Evolutionary conservation across 169 alveolate species (phyloP).

Genomic region (Cryptosporidium viatorum): DNA sequence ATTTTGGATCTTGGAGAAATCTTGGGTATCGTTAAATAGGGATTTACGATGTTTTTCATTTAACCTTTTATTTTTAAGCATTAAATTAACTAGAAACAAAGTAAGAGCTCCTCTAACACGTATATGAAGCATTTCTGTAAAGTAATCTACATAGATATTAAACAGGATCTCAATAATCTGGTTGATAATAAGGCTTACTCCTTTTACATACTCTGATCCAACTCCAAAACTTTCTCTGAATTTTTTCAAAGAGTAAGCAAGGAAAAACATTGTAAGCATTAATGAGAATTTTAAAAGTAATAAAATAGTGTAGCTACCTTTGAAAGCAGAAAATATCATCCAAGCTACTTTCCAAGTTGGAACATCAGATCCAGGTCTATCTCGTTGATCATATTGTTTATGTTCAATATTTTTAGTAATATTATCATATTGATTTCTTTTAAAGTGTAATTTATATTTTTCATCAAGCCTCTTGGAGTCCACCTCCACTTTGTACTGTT

Average conservation of each 20-base stretch:
- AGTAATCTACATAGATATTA: slow-evolving; percentile 54
- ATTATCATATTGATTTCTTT: neutral
- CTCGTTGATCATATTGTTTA: neutral
- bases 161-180: slow-evolving; percentile 45
- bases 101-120: slow-evolving; percentile 62
- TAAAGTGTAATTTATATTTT: neutral
- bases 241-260: slow-evolving; percentile 29
- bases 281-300: slow-evolving; percentile 11
- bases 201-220: slow-evolving; percentile 51
- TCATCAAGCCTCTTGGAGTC: slow-evolving; percentile 28
- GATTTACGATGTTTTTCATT: neutral
- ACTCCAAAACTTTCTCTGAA: slow-evolving; percentile 25
- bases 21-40: neutral
- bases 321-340: slow-evolving; percentile 27
- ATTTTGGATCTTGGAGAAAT: slow-evolving; percentile 43
- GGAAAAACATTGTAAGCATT: slow-evolving; percentile 3
- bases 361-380: neutral
- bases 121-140: slow-evolving; percentile 37
- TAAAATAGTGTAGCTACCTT: slow-evolving; percentile 15
- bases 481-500: slow-evolving; percentile 16
- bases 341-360: neutral
- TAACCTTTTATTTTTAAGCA: neutral
- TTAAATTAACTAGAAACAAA: neutral
- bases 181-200: slow-evolving; percentile 11
- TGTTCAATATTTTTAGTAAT: neutral